phyloP scores from a whole-genome alignment of 2,329 filamentous ascomycete species.

The Cadophora malorum region DNA sequence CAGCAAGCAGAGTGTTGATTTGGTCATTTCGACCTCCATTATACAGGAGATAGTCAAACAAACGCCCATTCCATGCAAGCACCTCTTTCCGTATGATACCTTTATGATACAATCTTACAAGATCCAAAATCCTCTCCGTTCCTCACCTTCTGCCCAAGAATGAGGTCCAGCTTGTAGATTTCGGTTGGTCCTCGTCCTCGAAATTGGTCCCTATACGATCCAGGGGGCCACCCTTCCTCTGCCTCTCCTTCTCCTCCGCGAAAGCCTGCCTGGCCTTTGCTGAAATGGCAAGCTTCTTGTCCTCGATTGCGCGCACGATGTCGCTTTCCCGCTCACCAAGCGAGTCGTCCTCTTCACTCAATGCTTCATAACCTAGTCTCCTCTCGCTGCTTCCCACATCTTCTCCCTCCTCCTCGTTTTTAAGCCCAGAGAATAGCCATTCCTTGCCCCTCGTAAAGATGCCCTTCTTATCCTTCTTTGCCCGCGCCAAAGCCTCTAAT shows the following conservation, averaged over 20 bases:
- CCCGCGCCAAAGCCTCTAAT: slow-evolving; percentile 29
- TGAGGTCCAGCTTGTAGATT: slow-evolving; percentile 39
- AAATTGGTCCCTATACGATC: slow-evolving; percentile 40
- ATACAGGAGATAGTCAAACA: slow-evolving; percentile 27
- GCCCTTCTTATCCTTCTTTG: slow-evolving; percentile 42
- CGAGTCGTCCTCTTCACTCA: slow-evolving; percentile 38
- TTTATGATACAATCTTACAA: slow-evolving; percentile 38
- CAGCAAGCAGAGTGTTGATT: slow-evolving; percentile 27
- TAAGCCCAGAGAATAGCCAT: slow-evolving; percentile 45
- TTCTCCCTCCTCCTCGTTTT: slow-evolving; percentile 43
- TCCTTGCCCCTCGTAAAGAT: slow-evolving; percentile 40
- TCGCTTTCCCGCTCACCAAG: slow-evolving; percentile 38
- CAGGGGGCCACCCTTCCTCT: slow-evolving; percentile 40
- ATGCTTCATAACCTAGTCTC: slow-evolving; percentile 36
- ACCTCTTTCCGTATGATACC: slow-evolving; percentile 33
- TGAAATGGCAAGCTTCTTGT: slow-evolving; percentile 39
- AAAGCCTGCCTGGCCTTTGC: slow-evolving; percentile 41
- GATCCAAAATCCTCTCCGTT: slow-evolving; percentile 14
- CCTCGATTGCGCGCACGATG: slow-evolving; percentile 41
- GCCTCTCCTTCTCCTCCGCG: slow-evolving; percentile 43
- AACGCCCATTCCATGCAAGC: slow-evolving; percentile 36
- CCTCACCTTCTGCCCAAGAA: slow-evolving; percentile 38
- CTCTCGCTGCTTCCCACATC: slow-evolving; percentile 37
- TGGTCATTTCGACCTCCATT: slow-evolving; percentile 26
- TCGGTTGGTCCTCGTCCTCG: slow-evolving; percentile 30